Base-by-base conservation (phyloP, 1,284 basidiomycete species). In the Tylopilus orsonianus region DNA sequence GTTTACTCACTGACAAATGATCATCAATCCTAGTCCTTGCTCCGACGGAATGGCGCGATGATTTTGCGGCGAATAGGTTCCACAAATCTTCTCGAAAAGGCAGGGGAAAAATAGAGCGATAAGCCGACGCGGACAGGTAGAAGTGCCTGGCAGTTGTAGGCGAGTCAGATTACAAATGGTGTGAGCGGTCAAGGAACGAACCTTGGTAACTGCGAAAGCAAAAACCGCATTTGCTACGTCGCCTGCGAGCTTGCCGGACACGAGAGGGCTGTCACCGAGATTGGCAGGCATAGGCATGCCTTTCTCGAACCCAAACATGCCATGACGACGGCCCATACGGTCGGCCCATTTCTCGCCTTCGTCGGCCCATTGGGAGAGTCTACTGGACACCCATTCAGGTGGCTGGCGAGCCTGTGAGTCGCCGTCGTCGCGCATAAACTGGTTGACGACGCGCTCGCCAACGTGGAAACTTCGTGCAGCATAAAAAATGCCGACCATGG, bases 121-220 rank as follows among this genome's bases (percentile, higher is more conserved):
- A 83, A 62, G 0, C 80, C 89, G 53, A 95, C 79, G 8, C 93
- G 80, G 16, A 88, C 62, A 2, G 93, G 61, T 7, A 62, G 33
- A 12, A 93, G 67, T 1, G 87, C 88, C 91, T 94, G 56, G 5
- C 45, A 18, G 48, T 44, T 41, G 49, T 19, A n/a, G 37, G 27
- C 20, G 29, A 41, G 43, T 49, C 33, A 20, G 46, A 19, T n/a
- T 29, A 52, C 49, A 47, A 26, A 38, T 22, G 27, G n/a, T 18
- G 2, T 12, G 36, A 26, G n/a, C 14, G 20, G 6, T 12, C 9
- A 36, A 5, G 37, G 37, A 26, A 33, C 46, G 43, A 61, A 89
- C 92, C 79, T 95, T 97, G 50, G 87, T 88, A 6, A 82, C 71
- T 2, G 84, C 84, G 65, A 96, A 97, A 0, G 93, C 93, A 18